Conservation (phyloP, 306 rosid genomes). For the Quercus mongolica region DNA sequence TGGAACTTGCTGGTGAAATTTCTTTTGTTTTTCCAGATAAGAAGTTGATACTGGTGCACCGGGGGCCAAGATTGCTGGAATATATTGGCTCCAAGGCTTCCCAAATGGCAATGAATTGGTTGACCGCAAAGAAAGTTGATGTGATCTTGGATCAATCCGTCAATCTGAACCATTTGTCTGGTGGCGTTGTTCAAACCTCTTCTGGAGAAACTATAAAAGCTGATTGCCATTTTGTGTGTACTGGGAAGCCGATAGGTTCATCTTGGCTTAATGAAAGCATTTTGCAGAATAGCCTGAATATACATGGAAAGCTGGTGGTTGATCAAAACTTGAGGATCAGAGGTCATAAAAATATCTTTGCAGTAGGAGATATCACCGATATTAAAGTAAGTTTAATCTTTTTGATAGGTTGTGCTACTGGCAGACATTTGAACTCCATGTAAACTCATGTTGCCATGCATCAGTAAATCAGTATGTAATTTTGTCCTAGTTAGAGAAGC, state of each 20-base stretch:
- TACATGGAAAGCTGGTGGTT: constrained; percentile 58
- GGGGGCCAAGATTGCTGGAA: constrained; percentile 67
- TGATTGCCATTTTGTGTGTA: constrained; percentile 64
- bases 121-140: constrained; percentile 48
- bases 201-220: constrained; percentile 53
- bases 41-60: constrained; percentile 61
- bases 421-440: background rate
- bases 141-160: constrained; percentile 55
- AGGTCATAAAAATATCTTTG: constrained; percentile 52
- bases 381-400: constrained; percentile 45
- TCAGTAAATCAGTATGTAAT: background rate
- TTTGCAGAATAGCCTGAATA: constrained; percentile 43
- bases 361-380: constrained; percentile 77
- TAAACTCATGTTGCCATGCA: background rate
- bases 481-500: background rate
- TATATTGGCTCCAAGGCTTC: constrained; percentile 72
- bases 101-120: constrained; percentile 53
- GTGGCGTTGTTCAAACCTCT: constrained; percentile 45
- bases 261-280: constrained; percentile 58
- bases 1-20: constrained; percentile 82
- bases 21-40: constrained; percentile 58
- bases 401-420: background rate
- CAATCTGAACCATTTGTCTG: constrained; percentile 16
- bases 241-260: constrained; percentile 43
- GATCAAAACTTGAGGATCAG: constrained; percentile 55